Percentiles rank a stretch among this genome's conserved stretches.
phyloP scores from a whole-genome alignment of 2,329 filamentous ascomycete genomes.

The Sporothrix curviconia region DNA sequence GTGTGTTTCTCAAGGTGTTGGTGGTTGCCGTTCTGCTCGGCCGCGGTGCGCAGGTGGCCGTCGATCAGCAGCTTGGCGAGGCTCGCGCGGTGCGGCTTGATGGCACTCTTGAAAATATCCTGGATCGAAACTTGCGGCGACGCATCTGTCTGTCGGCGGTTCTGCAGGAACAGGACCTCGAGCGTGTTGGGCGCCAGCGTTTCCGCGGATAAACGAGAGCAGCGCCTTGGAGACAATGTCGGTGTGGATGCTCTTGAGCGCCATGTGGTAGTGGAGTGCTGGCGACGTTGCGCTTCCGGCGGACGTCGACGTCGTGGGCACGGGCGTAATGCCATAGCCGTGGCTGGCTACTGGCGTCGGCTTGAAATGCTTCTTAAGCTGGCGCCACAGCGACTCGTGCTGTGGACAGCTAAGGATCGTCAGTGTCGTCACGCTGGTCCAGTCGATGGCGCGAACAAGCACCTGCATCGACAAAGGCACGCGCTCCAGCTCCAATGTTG shows the following conservation, averaged over 20 bases:
- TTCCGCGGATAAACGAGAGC: constrained; percentile 68
- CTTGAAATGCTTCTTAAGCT: constrained; percentile 56
- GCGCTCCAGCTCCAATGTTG: constrained; percentile 67
- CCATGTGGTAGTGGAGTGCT: constrained; percentile 51
- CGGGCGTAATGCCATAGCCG: constrained; percentile 23
- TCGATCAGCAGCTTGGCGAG: constrained; percentile 69
- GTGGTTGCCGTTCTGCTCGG: constrained; percentile 27
- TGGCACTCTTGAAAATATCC: constrained; percentile 61
- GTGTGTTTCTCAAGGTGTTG: no score
- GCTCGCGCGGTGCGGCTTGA: constrained; percentile 65
- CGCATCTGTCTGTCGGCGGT: constrained; percentile 45
- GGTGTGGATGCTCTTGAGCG: constrained; percentile 67
- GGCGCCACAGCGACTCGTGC: constrained; percentile 69
- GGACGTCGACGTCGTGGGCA: constrained; percentile 20
- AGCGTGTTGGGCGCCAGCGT: constrained; percentile 71
- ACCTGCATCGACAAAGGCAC: constrained; percentile 66
- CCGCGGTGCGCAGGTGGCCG: constrained; percentile 49
- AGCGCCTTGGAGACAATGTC: constrained; percentile 64
- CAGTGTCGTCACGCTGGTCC: constrained; percentile 62
- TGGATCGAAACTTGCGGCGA: constrained; percentile 55
- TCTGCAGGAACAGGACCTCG: constrained; percentile 73
- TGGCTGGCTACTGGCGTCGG: constrained; percentile 31
- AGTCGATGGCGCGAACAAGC: constrained; percentile 66
- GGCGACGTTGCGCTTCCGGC: background rate
- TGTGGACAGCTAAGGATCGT: constrained; percentile 69